Evolutionary conservation across 2,329 filamentous ascomycete genomes (phyloP), one percentile per base, ranked within the genome.

Genomic region (Arachnomyces sp.): DNA sequence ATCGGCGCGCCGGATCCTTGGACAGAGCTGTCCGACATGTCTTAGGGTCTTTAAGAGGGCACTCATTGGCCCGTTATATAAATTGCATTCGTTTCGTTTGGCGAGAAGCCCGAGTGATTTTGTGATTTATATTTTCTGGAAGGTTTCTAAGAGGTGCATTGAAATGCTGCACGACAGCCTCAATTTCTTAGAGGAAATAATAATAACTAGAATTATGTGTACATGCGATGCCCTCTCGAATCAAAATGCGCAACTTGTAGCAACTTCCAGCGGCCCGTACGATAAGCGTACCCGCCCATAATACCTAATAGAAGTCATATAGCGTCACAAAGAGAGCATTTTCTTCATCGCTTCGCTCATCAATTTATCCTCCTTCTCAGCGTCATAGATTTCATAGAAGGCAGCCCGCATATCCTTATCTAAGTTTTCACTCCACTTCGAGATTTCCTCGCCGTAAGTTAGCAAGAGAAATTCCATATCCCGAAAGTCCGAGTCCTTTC

Each of bases 1-100:
- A 55, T 46, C 43, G 54, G 45, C 25, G 47, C 48, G 13, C 52
- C 54, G 31, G 54, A 55, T 44, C 52, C 52, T 16, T 56, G 49
- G 52, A 55, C 48, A 34, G 44, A 45, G 46, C 31, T 48, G 33
- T 48, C 48, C 30, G 40, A 48, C 37, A 44, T 40, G 45, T 48
- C 42, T 43, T 50, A 41, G 29, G 16, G 43, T 33, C 25, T 34
- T 44, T 25, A 25, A 9, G 9, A 25, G 21, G 21, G 21, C 9
- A 9, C 9, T 25, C 9, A 9, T 25, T n/a, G n/a, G n/a, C 9
- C 21, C 9, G 21, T 9, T 25, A 25, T 9, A 5, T 25, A 25
- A 9, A 25, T 9, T 5, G 21, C 21, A 9, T 25, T 25, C 21
- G 21, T 25, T 25, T 25, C 21, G 21, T 25, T 25, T 25, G 21